These are phyloP conservation scores for Suillus sp. DNA, from an alignment of 768 basidiomycete genomes.

Conservation along the genomic window DNA sequence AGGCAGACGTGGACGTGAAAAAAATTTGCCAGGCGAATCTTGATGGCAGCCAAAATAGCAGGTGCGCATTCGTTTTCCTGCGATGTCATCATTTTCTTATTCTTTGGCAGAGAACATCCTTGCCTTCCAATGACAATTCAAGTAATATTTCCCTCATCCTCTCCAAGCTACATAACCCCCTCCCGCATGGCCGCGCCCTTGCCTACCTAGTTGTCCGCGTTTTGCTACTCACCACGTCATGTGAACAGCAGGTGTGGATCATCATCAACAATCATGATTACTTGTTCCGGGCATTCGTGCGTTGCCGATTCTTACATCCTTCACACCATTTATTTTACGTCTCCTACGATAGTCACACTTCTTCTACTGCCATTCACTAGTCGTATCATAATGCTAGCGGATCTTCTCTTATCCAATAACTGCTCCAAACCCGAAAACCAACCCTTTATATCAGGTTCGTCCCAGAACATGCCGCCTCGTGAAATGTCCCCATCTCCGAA, in stretches of 20 bases:
- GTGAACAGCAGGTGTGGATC: slow-evolving; percentile 51
- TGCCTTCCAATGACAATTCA: slow-evolving; percentile 45
- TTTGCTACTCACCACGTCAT: slow-evolving; percentile 56
- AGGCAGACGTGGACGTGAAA: slow-evolving; percentile 37
- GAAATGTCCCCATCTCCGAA: slow-evolving; percentile 48
- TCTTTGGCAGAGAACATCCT: slow-evolving; percentile 61
- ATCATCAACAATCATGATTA: slow-evolving; percentile 19
- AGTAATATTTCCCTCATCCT: slow-evolving; percentile 53
- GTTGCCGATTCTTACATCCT: slow-evolving; percentile 30
- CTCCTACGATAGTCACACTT: slow-evolving; percentile 13
- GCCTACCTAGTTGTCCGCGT: slow-evolving; percentile 65
- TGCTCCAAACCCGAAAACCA: slow-evolving; percentile 7
- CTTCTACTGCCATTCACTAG: background rate
- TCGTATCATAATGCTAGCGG: slow-evolving; percentile 12
- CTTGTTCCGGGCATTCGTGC: slow-evolving; percentile 16
- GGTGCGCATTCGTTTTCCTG: slow-evolving; percentile 42
- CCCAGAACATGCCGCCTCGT: slow-evolving; percentile 38
- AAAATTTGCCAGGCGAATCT: slow-evolving; percentile 56
- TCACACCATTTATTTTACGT: slow-evolving; percentile 37
- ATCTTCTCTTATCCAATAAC: slow-evolving; percentile 16
- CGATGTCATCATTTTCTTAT: background rate
- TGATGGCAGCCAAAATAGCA: slow-evolving; percentile 58
- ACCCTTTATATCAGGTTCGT: slow-evolving; percentile 19
- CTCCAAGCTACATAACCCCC: slow-evolving; percentile 47
- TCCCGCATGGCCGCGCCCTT: slow-evolving; percentile 56